Percentiles rank a stretch among this genome's conserved stretches.
These are phyloP conservation scores for Ustilago shanxiensis DNA, from an alignment of 1,284 basidiomycete species.

Conservation along the genomic window DNA sequence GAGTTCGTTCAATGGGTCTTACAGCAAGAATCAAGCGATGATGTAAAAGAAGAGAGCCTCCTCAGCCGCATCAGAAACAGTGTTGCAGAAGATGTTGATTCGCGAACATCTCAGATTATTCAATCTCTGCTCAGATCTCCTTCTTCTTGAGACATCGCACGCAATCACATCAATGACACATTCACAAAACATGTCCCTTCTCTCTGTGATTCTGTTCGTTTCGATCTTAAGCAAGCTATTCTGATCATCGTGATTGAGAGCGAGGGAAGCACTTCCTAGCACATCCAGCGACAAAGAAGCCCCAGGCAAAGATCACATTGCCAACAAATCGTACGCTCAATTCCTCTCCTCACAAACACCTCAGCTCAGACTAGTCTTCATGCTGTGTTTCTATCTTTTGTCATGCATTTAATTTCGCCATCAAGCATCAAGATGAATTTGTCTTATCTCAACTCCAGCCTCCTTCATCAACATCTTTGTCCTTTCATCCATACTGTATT, in stretches of 20 bases:
- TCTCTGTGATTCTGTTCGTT: too few species aligned
- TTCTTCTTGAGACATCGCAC: not conserved
- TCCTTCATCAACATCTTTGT: constrained; percentile 69
- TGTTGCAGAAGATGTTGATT: not conserved
- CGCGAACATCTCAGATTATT: not conserved
- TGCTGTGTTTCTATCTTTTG: too few species aligned
- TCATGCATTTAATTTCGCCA: too few species aligned
- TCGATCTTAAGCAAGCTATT: too few species aligned
- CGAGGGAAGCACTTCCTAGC: too few species aligned
- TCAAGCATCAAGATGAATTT: constrained; percentile 48
- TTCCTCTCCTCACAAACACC: not conserved
- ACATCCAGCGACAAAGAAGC: too few species aligned
- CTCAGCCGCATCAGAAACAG: not conserved
- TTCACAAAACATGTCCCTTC: too few species aligned
- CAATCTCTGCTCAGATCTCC: not conserved
- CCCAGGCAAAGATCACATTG: too few species aligned
- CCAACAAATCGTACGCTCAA: too few species aligned
- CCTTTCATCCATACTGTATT: constrained; percentile 77
- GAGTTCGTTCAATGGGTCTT: constrained; percentile 8
- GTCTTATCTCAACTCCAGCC: constrained; percentile 70
- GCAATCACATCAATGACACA: not conserved
- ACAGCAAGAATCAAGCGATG: not conserved
- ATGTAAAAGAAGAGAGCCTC: not conserved
- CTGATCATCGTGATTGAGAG: too few species aligned
- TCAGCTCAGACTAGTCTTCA: not conserved